These are phyloP conservation scores for Entophlyctis luteolus DNA, from an alignment of 192 early-diverging fungal genomes.

Conservation along the genomic window DNA sequence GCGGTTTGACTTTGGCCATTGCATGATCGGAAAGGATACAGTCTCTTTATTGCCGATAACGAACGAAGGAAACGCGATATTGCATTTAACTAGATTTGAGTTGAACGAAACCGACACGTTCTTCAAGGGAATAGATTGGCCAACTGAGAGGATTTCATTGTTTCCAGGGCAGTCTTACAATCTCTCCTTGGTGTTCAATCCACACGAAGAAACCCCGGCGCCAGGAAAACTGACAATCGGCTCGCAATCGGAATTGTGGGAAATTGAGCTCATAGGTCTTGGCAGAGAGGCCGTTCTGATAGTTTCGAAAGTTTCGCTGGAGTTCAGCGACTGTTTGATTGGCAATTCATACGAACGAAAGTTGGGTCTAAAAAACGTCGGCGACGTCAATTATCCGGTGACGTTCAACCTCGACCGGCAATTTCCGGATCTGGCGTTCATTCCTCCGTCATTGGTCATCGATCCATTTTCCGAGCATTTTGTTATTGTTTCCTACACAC, in stretches of 20 bases:
- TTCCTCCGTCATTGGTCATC: conserved; percentile 52
- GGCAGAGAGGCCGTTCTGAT: conserved; percentile 64
- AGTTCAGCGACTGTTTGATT: conserved; percentile 62
- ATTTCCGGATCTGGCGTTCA: conserved; percentile 50
- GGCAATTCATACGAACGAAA: conserved; percentile 65
- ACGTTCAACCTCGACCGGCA: conserved; percentile 54
- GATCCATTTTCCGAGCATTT: conserved; percentile 53
- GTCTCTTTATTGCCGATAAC: conserved; percentile 53
- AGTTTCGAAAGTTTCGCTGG: conserved; percentile 53
- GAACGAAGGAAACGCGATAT: conserved; percentile 63
- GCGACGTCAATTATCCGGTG: conserved; percentile 66
- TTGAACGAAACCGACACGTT: conserved; percentile 59
- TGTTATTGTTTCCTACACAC: conserved; percentile 51
- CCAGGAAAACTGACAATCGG: conserved; percentile 53
- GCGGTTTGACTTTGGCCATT: conserved; percentile 64
- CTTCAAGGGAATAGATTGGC: conserved; percentile 53
- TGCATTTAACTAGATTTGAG: conserved; percentile 56
- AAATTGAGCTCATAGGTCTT: conserved; percentile 59
- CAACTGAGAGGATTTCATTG: conserved; percentile 45
- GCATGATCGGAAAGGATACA: conserved; percentile 62
- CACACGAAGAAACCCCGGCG: conserved; percentile 57
- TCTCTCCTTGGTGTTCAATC: conserved; percentile 60
- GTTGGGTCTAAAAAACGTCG: conserved; percentile 61
- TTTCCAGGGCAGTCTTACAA: conserved; percentile 56
- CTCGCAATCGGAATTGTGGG: conserved; percentile 49